These are phyloP conservation scores for Epichloe gansuensis DNA, from an alignment of 2,329 filamentous ascomycete species.

Conservation along the genomic window DNA sequence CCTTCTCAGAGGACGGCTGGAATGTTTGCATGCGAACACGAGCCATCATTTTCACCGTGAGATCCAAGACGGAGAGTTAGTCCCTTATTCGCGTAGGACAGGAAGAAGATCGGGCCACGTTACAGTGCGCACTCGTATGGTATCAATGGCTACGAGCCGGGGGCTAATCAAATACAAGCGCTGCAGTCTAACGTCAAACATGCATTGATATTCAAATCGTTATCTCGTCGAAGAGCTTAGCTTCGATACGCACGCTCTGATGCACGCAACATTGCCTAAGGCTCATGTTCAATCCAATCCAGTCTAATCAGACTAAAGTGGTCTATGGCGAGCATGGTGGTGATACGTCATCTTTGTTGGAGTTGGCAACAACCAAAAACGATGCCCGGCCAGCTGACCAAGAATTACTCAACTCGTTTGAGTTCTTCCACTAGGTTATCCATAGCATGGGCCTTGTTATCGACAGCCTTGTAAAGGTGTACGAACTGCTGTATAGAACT, in stretches of 20 bases:
- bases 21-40: neutral
- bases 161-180: neutral
- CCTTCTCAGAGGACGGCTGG: neutral
- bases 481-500: slow-evolving; percentile 45
- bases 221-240: neutral
- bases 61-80: neutral
- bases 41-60: too few species aligned
- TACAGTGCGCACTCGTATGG: neutral
- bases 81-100: neutral
- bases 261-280: too few species aligned
- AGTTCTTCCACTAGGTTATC: slow-evolving; percentile 27
- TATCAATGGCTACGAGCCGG: neutral
- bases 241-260: neutral
- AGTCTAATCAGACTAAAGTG: neutral
- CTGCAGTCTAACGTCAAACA: neutral
- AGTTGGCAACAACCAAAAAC: too few species aligned
- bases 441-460: slow-evolving; percentile 29
- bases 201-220: neutral
- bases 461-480: slow-evolving; percentile 36
- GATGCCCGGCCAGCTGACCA: neutral
- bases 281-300: neutral
- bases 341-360: too few species aligned
- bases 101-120: neutral
- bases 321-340: too few species aligned
- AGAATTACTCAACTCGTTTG: slow-evolving; percentile 7